These are phyloP conservation scores for Synchytrium microbalum DNA, from an alignment of 371 early-diverging fungal species.

Conservation along the genomic window DNA sequence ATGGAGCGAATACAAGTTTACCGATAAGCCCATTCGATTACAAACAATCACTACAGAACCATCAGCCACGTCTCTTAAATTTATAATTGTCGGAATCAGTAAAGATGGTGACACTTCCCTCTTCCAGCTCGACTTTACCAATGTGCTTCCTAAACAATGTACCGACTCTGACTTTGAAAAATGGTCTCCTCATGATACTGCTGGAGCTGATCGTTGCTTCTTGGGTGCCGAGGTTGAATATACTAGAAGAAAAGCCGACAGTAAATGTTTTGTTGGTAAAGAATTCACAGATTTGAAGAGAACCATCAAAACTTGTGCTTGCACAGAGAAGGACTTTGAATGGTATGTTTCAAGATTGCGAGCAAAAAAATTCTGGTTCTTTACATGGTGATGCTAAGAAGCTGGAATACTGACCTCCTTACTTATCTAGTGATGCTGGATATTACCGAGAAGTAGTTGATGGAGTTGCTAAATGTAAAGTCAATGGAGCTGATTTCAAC, in stretches of 20 bases:
- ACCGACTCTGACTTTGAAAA: constrained; percentile 67
- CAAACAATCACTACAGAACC: constrained; percentile 22
- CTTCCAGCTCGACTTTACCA: constrained; percentile 64
- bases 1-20: constrained; percentile 54
- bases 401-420: too few species aligned
- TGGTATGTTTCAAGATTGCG: constrained; percentile 40
- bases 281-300: constrained; percentile 50
- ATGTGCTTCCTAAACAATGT: constrained; percentile 59
- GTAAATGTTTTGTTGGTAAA: constrained; percentile 70
- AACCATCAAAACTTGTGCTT: constrained; percentile 58
- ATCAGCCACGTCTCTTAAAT: constrained; percentile 23
- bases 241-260: constrained; percentile 64
- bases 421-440: constrained; percentile 1
- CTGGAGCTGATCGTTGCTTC: constrained; percentile 59
- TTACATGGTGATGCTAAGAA: not conserved
- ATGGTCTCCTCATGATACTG: constrained; percentile 56
- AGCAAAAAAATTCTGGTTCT: not conserved
- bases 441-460: not conserved
- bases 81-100: constrained; percentile 25
- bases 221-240: constrained; percentile 73
- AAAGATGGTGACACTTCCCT: constrained; percentile 20
- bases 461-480: constrained; percentile 15
- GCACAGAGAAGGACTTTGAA: constrained; percentile 80
- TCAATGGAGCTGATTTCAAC: constrained; percentile 27
- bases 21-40: constrained; percentile 24